These are phyloP conservation scores for Polyplosphaeria fusca DNA, from an alignment of 495 filamentous ascomycete species.

Conservation along the genomic window DNA sequence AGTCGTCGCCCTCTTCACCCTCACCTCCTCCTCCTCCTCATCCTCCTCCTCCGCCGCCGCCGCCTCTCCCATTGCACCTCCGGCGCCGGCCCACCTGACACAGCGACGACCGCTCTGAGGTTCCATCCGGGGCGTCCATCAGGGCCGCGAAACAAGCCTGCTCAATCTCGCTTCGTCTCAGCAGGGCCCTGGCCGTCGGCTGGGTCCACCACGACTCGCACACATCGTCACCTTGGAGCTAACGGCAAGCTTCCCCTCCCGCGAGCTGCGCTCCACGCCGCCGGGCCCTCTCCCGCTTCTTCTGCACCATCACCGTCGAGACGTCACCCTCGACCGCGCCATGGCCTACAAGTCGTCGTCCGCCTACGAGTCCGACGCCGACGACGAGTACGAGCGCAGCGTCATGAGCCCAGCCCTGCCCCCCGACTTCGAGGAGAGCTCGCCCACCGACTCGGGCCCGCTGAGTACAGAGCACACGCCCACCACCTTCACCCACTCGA, in stretches of 20 bases:
- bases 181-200: slow-evolving; percentile 17
- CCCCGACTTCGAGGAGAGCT: slow-evolving; percentile 69
- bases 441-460: slow-evolving; percentile 76
- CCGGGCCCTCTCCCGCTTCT: slow-evolving; percentile 10
- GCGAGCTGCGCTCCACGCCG: slow-evolving; percentile 3
- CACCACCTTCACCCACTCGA: slow-evolving; percentile 71
- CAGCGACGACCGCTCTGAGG: not conserved
- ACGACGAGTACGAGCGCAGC: slow-evolving; percentile 90
- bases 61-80: not conserved
- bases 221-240: slow-evolving; percentile 9
- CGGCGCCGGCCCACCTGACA: not conserved
- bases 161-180: slow-evolving; percentile 38
- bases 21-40: not conserved
- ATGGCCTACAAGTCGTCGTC: slow-evolving; percentile 55
- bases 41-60: not conserved
- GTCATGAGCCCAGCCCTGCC: slow-evolving; percentile 70
- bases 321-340: not conserved
- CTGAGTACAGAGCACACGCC: slow-evolving; percentile 83
- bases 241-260: slow-evolving; percentile 27
- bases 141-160: slow-evolving; percentile 28
- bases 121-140: slow-evolving; percentile 3
- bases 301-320: too few relatives aligned
- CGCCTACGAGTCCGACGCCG: slow-evolving; percentile 80
- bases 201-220: not conserved
- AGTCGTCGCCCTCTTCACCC: not conserved